Conservation (phyloP, 495 filamentous ascomycete genomes). For the Sphaerosporella brunnea region DNA sequence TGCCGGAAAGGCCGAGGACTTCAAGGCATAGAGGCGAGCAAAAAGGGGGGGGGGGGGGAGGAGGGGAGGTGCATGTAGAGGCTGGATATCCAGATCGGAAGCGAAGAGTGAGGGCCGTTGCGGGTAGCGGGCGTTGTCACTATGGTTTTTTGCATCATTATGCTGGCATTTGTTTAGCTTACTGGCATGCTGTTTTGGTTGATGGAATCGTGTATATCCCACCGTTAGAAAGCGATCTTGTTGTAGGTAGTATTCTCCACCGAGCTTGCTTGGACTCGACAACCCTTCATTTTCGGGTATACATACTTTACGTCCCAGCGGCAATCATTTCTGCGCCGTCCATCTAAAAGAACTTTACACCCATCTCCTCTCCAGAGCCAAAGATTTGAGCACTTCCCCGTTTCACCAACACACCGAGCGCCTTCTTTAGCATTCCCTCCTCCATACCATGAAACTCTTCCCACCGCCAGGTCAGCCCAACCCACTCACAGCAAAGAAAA, state of each 20-base stretch:
- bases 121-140: no score
- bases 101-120: no score
- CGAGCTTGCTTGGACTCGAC: no score
- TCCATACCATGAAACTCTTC: constrained; percentile 83
- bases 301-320: no score
- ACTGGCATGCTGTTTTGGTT: not conserved
- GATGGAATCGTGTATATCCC: not conserved
- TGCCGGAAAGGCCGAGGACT: constrained; percentile 60
- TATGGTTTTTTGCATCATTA: no score
- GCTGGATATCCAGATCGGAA: no score
- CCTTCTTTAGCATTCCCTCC: constrained; percentile 53
- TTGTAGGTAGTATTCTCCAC: no score
- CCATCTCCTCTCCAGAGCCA: constrained; percentile 55
- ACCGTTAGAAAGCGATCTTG: not conserved
- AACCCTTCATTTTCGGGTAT: no score
- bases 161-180: not conserved
- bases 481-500: not conserved
- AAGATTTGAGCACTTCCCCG: constrained; percentile 85
- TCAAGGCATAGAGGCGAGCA: constrained; percentile 27
- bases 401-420: constrained; percentile 66
- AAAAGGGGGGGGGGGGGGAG: not conserved
- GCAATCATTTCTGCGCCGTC: no score
- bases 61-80: no score
- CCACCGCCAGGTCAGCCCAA: not conserved
- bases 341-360: constrained; percentile 81